These are phyloP conservation scores for Calonectria pseudoreteaudii DNA, from an alignment of 2,329 filamentous ascomycete species.

Conservation along the genomic window DNA sequence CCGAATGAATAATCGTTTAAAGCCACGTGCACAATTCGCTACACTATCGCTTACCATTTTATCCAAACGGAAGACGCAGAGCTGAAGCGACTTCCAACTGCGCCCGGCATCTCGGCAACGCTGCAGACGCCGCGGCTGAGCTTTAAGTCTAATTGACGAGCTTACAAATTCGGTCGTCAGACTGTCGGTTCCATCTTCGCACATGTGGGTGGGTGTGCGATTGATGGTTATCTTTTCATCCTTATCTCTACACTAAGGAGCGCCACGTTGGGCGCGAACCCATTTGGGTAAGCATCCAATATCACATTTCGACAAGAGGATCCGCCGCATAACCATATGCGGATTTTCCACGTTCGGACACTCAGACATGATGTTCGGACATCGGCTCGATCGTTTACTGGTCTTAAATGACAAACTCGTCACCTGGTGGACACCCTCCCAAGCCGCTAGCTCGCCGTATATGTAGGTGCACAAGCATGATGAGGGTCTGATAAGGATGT, in stretches of 20 bases:
- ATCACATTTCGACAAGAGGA: constrained; percentile 29
- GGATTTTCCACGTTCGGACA: constrained; percentile 2
- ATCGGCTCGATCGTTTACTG: neutral
- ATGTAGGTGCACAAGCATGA: constrained; percentile 4
- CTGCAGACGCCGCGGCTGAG: constrained; percentile 3
- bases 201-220: neutral
- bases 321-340: neutral
- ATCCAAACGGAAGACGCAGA: neutral
- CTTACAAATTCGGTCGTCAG: constrained; percentile 13
- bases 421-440: neutral
- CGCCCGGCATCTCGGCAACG: constrained; percentile 10
- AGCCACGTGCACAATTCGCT: neutral
- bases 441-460: constrained; percentile 17
- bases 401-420: constrained; percentile 19
- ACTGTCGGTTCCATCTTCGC: neutral
- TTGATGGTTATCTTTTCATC: neutral
- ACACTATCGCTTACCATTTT: neutral
- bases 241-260: constrained; percentile 40
- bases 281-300: neutral
- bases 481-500: constrained; percentile 19
- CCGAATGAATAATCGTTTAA: neutral
- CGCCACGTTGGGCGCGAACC: constrained; percentile 26
- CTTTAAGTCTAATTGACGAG: constrained; percentile 8
- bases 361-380: constrained; percentile 13
- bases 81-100: neutral